Evolutionary conservation across 1,284 basidiomycete species (phyloP).

Genomic region (Ustilago vetiveriae): DNA sequence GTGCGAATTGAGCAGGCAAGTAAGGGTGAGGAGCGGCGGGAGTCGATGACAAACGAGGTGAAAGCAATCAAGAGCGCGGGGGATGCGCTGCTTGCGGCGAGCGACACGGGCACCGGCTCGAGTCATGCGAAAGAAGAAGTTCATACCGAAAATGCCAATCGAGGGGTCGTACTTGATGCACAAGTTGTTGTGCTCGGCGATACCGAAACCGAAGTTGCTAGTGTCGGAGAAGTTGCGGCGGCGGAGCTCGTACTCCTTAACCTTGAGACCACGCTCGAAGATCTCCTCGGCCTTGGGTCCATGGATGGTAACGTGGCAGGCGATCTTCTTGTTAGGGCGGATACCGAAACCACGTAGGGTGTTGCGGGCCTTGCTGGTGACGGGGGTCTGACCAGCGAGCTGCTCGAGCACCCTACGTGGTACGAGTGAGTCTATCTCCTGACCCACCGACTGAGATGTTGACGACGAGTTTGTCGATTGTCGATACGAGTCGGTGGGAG

Average conservation of each 20-base stretch:
- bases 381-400: slow-evolving; percentile 98
- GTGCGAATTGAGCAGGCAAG: no score
- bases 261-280: slow-evolving; percentile 97
- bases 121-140: slow-evolving; percentile 76
- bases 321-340: slow-evolving; percentile 99
- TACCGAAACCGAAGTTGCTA: slow-evolving; percentile 66
- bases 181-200: slow-evolving; percentile 85
- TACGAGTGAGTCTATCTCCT: slow-evolving; percentile 98
- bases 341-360: slow-evolving; percentile 99
- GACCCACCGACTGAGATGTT: slow-evolving; percentile 99
- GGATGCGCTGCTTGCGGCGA: slow-evolving; percentile 87
- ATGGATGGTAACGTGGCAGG: slow-evolving; percentile 98
- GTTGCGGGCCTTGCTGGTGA: slow-evolving; percentile 99
- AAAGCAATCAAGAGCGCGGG: no score
- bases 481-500: no score
- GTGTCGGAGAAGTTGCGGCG: slow-evolving; percentile 84
- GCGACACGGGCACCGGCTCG: slow-evolving; percentile 93
- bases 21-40: no score
- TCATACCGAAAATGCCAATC: slow-evolving; percentile 67
- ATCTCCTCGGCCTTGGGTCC: slow-evolving; percentile 99
- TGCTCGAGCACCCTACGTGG: slow-evolving; percentile 99
- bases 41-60: no score
- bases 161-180: slow-evolving; percentile 76
- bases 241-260: slow-evolving; percentile 98
- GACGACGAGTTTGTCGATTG: slow-evolving; percentile 99